Evolutionary conservation across 1,139 yeast genomes (phyloP).

Genomic region (Scheffersomyces lignicola): DNA sequence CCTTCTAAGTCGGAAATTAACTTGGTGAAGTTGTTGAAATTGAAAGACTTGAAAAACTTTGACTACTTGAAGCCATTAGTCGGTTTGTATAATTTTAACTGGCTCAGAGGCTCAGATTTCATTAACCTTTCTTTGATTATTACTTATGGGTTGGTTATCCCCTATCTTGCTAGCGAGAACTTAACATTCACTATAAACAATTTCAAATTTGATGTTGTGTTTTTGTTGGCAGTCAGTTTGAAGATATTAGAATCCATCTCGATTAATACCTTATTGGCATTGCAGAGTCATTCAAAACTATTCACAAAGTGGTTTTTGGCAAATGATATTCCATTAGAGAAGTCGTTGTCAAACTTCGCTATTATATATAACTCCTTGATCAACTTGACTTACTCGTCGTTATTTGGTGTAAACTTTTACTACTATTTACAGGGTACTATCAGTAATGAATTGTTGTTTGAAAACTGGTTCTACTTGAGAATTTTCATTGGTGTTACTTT

Average conservation of each 20-base stretch:
- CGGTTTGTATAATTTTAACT: constrained; percentile 62
- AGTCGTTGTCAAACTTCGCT: constrained; percentile 79
- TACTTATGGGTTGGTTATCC: constrained; percentile 46
- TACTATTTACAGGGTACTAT: constrained; percentile 23
- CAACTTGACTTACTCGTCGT: constrained; percentile 46
- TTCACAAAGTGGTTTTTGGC: constrained; percentile 70
- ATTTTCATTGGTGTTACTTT: constrained; percentile 56
- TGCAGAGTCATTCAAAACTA: constrained; percentile 62
- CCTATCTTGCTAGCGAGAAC: constrained; percentile 38
- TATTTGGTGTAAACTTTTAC: constrained; percentile 42
- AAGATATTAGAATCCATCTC: constrained; percentile 55
- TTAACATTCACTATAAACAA: constrained; percentile 16
- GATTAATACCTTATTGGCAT: constrained; percentile 53
- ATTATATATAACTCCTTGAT: constrained; percentile 60
- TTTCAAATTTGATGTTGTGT: constrained; percentile 27
- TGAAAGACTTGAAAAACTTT: constrained; percentile 45
- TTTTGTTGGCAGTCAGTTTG: constrained; percentile 48
- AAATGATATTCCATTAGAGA: constrained; percentile 64
- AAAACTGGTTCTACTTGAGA: constrained; percentile 55
- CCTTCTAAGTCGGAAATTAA: constrained; percentile 43
- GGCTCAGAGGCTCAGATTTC: constrained; percentile 65
- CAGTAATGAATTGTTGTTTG: constrained; percentile 18
- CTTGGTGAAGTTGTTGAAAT: constrained; percentile 34
- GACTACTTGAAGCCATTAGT: constrained; percentile 62
- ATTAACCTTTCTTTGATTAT: constrained; percentile 50